Evolutionary conservation across 129 eudicot species (phyloP).

Genomic region (Lonicera japonica): DNA sequence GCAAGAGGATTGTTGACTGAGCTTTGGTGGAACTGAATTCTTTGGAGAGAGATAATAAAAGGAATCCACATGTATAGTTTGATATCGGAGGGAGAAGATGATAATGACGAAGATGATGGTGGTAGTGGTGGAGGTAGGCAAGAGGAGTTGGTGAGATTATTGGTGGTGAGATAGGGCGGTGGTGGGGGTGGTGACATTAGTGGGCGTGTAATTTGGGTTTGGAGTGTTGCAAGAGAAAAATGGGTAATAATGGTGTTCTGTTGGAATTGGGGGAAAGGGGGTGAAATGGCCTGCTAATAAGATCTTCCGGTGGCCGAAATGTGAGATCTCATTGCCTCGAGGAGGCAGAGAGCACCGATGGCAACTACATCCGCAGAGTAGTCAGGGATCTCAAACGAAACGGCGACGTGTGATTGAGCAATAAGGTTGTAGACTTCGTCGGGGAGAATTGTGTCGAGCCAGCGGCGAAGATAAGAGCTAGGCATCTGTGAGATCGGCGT

Average conservation of each 20-base stretch:
- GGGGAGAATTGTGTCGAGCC: too few species aligned
- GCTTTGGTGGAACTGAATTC: conserved; percentile 25
- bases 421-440: too few species aligned
- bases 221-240: too few species aligned
- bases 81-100: conserved; percentile 27
- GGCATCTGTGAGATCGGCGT: too few species aligned
- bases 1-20: conserved; percentile 35
- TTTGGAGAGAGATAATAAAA: conserved; percentile 18
- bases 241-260: background rate
- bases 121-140: conserved; percentile 1
- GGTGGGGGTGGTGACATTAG: conserved; percentile 12
- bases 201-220: background rate
- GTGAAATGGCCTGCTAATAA: background rate
- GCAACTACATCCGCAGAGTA: too few species aligned
- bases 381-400: too few species aligned
- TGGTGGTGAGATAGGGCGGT: conserved; percentile 9
- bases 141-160: conserved; percentile 4
- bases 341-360: too few species aligned
- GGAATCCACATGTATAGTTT: conserved; percentile 33
- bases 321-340: too few species aligned
- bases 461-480: too few species aligned
- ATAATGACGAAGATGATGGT: background rate
- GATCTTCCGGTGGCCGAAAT: too few species aligned
- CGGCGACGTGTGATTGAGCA: too few species aligned
- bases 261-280: conserved; percentile 9